Evolutionary conservation across 352 stramenopile genomes (phyloP).

Genomic region (Phytophthora gonapodyides): DNA sequence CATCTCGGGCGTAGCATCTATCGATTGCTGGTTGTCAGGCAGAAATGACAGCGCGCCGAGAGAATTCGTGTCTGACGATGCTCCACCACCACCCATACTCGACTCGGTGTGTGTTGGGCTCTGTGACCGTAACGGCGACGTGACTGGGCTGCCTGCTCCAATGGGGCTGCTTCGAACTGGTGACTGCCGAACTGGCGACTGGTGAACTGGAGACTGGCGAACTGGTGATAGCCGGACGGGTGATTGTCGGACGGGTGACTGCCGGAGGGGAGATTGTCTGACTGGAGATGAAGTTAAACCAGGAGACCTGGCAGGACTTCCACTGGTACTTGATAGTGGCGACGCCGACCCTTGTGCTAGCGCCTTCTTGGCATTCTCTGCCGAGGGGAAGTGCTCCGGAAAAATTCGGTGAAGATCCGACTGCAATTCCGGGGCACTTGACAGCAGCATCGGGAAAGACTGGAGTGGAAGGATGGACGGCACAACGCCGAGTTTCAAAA

Average conservation of each 20-base stretch:
- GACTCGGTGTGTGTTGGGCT: slow-evolving; percentile 76
- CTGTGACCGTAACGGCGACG: slow-evolving; percentile 60
- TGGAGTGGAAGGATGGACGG: slow-evolving; percentile 70
- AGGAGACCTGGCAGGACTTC: slow-evolving; percentile 52
- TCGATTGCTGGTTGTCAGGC: slow-evolving; percentile 59
- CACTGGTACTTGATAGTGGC: slow-evolving; percentile 37
- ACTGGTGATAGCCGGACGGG: slow-evolving; percentile 5
- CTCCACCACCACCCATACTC: slow-evolving; percentile 46
- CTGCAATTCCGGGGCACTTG: slow-evolving; percentile 70
- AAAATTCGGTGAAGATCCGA: slow-evolving; percentile 82
- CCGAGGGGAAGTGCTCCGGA: slow-evolving; percentile 76
- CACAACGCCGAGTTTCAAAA: slow-evolving; percentile 78
- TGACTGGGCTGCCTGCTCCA: slow-evolving; percentile 49
- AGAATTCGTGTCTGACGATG: slow-evolving; percentile 67
- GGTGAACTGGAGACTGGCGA: slow-evolving; percentile 29
- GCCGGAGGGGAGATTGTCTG: slow-evolving; percentile 49
- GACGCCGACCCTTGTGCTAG: slow-evolving; percentile 24
- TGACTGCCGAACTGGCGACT: slow-evolving; percentile 45
- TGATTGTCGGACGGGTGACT: slow-evolving; percentile 35
- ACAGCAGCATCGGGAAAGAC: slow-evolving; percentile 75
- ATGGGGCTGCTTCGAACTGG: slow-evolving; percentile 57
- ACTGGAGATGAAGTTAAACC: slow-evolving; percentile 41
- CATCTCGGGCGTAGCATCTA: slow-evolving; percentile 40
- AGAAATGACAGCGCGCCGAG: slow-evolving; percentile 83
- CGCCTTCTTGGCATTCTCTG: slow-evolving; percentile 48